phyloP scores from a whole-genome alignment of 2,329 filamentous ascomycete species.

The Epichloe aotearoae region DNA sequence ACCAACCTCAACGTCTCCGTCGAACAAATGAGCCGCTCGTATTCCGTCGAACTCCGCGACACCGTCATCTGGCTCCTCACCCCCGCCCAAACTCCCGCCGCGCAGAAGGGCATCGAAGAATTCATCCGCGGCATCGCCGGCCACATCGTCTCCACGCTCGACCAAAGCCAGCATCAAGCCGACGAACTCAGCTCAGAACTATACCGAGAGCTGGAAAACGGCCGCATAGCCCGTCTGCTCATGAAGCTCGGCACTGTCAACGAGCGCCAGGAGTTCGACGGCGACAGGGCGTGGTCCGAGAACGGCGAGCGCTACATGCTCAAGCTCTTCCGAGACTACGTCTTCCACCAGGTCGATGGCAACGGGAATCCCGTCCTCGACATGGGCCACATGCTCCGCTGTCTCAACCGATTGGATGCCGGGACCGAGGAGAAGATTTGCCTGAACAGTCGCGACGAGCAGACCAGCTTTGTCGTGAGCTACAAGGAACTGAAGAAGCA shows the following conservation, averaged over 20 bases:
- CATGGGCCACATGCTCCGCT: constrained; percentile 73
- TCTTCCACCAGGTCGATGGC: constrained; percentile 89
- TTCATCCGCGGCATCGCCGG: constrained; percentile 67
- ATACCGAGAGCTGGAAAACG: constrained; percentile 77
- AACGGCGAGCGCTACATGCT: constrained; percentile 85
- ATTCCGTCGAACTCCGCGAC: constrained; percentile 66
- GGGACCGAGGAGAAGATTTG: constrained; percentile 77
- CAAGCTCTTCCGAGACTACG: constrained; percentile 91
- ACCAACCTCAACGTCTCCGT: constrained; percentile 56
- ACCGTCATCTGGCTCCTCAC: constrained; percentile 72
- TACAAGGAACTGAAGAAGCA: constrained; percentile 78
- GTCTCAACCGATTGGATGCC: constrained; percentile 84
- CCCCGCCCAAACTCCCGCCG: constrained; percentile 37
- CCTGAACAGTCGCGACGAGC: constrained; percentile 78
- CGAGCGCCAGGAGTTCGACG: constrained; percentile 75
- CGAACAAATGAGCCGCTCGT: constrained; percentile 63
- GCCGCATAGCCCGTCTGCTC: constrained; percentile 65
- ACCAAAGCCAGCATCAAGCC: constrained; percentile 64
- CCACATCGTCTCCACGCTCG: constrained; percentile 62
- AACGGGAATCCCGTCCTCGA: constrained; percentile 74
- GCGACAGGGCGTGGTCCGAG: constrained; percentile 72
- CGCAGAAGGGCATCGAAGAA: constrained; percentile 60
- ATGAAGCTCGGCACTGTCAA: constrained; percentile 77
- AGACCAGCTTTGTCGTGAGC: constrained; percentile 75
- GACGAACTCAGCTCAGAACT: constrained; percentile 64